Conservation (phyloP, 2,329 filamentous ascomycete genomes). For the Keithomyces neogunnii region DNA sequence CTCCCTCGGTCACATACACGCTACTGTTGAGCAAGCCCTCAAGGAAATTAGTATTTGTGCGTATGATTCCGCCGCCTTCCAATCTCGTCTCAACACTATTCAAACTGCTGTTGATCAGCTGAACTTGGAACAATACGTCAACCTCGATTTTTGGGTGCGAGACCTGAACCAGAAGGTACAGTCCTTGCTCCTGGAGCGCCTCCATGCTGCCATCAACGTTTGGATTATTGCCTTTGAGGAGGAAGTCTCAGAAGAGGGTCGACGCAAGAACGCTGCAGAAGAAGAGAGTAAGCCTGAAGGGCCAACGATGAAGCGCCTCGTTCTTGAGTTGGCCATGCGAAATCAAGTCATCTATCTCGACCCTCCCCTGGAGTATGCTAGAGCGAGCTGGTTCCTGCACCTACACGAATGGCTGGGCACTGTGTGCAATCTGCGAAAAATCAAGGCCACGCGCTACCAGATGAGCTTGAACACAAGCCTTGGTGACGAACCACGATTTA, state of each 20-base stretch:
- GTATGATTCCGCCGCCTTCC: slow-evolving; percentile 74
- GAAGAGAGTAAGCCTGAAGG: slow-evolving; percentile 40
- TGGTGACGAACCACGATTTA: slow-evolving; percentile 65
- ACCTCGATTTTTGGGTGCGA: slow-evolving; percentile 82
- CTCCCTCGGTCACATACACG: slow-evolving; percentile 68
- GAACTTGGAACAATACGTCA: slow-evolving; percentile 92
- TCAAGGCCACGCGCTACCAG: slow-evolving; percentile 92
- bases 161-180: slow-evolving; percentile 83
- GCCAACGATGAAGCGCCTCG: slow-evolving; percentile 62
- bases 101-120: slow-evolving; percentile 93
- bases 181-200: slow-evolving; percentile 65
- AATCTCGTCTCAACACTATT: slow-evolving; percentile 71
- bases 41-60: slow-evolving; percentile 76
- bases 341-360: slow-evolving; percentile 97
- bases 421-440: slow-evolving; percentile 84
- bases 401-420: slow-evolving; percentile 90
- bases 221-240: slow-evolving; percentile 86
- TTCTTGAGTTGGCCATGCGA: slow-evolving; percentile 93
- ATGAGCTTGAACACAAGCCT: slow-evolving; percentile 66
- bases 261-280: slow-evolving; percentile 39
- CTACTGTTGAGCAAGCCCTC: slow-evolving; percentile 73
- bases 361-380: slow-evolving; percentile 82
- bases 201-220: slow-evolving; percentile 73
- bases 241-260: slow-evolving; percentile 42
- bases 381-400: slow-evolving; percentile 88